These are phyloP conservation scores for Nyssa sinensis DNA, from an alignment of 148 eudicot genomes.

Conservation along the genomic window DNA sequence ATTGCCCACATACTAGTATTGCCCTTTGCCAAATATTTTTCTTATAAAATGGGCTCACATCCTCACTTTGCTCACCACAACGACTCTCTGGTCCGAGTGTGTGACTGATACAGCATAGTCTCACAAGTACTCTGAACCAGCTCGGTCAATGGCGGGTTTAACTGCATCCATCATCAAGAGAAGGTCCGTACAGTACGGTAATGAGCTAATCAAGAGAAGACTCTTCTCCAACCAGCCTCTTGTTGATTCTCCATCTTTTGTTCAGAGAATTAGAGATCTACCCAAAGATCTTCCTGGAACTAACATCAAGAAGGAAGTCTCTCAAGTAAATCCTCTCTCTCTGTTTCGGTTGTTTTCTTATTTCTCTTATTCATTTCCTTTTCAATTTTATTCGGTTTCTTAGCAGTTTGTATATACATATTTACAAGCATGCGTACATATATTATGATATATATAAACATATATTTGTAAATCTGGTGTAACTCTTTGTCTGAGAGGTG, in stretches of 20 bases:
- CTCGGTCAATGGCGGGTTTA: constrained; percentile 37
- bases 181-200: constrained; percentile 12
- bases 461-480: too few relatives aligned
- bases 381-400: too few relatives aligned
- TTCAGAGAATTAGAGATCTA: constrained; percentile 47
- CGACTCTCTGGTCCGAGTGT: background rate
- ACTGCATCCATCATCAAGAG: constrained; percentile 28
- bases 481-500: too few relatives aligned
- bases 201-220: constrained; percentile 8
- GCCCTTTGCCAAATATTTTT: background rate
- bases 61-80: background rate
- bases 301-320: constrained; percentile 62
- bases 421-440: too few relatives aligned
- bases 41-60: background rate
- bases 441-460: too few relatives aligned
- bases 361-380: background rate
- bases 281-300: constrained; percentile 58
- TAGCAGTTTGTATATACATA: too few relatives aligned
- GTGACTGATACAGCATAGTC: background rate
- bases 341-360: background rate
- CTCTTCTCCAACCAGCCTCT: constrained; percentile 26
- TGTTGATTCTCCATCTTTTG: constrained; percentile 39
- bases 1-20: background rate
- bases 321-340: constrained; percentile 37
- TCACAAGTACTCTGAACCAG: too few relatives aligned